phyloP scores from a whole-genome alignment of 352 stramenopile species.

The Pythium aquatile region DNA sequence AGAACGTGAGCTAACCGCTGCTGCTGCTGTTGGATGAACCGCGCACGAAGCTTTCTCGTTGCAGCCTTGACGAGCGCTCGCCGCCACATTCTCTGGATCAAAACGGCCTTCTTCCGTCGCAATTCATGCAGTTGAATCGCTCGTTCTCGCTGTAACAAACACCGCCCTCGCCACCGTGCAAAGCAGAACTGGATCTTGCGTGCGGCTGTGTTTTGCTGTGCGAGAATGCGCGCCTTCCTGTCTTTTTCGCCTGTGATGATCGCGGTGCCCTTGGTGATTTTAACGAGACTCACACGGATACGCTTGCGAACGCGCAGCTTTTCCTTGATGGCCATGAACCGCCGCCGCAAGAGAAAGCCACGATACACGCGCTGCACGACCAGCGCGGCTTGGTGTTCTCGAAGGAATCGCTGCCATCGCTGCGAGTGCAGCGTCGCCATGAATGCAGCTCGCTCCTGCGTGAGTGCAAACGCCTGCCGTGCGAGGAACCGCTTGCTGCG shows the following conservation, averaged over 20 bases:
- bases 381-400: slow-evolving; percentile 45
- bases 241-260: slow-evolving; percentile 67
- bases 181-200: slow-evolving; percentile 39
- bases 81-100: slow-evolving; percentile 45
- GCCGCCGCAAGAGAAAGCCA: slow-evolving; percentile 45
- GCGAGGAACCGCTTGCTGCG: slow-evolving; percentile 18
- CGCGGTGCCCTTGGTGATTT: slow-evolving; percentile 60
- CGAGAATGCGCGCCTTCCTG: slow-evolving; percentile 28
- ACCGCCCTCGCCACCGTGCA: slow-evolving; percentile 29
- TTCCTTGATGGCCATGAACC: slow-evolving; percentile 45
- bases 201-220: slow-evolving; percentile 30
- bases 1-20: slow-evolving; percentile 31
- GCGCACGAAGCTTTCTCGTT: slow-evolving; percentile 28
- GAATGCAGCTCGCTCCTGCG: slow-evolving; percentile 43
- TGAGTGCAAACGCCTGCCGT: slow-evolving; percentile 35
- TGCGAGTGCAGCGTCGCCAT: slow-evolving; percentile 38
- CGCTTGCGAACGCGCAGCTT: slow-evolving; percentile 64
- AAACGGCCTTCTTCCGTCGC: slow-evolving; percentile 12
- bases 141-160: slow-evolving; percentile 33
- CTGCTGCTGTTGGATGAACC: slow-evolving; percentile 27
- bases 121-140: slow-evolving; percentile 29
- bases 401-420: slow-evolving; percentile 32
- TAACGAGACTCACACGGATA: slow-evolving; percentile 53
- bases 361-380: slow-evolving; percentile 56
- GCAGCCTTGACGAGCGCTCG: slow-evolving; percentile 25